A percentile compares a stretch with the other conserved stretches of the same genome.
These are phyloP conservation scores for Euphorbia pulcherrima DNA, from an alignment of 345 rosid genomes.

Conservation along the genomic window DNA sequence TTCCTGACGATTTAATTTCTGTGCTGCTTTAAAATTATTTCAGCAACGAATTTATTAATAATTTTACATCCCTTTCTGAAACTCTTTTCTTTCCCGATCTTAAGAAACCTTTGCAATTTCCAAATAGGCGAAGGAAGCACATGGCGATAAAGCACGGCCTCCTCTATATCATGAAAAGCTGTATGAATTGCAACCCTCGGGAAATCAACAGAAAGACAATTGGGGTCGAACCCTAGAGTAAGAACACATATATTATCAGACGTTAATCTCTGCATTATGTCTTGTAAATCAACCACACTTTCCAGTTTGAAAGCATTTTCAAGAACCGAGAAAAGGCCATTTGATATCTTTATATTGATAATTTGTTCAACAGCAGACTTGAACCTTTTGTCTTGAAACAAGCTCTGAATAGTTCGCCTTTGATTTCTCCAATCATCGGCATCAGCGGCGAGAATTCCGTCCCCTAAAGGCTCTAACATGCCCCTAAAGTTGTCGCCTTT, in stretches of 20 bases:
- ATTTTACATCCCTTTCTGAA: not conserved
- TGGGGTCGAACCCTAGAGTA: constrained; percentile 21
- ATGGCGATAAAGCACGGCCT: constrained; percentile 3
- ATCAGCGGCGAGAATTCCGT: constrained; percentile 21
- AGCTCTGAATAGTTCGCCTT: constrained; percentile 12
- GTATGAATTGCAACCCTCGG: not conserved
- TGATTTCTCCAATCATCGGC: constrained; percentile 16
- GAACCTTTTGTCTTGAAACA: constrained; percentile 10
- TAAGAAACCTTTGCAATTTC: constrained; percentile 18
- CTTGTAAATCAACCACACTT: no score
- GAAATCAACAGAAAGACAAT: constrained; percentile 6
- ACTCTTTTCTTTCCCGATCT: constrained; percentile 18
- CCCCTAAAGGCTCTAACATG: constrained; percentile 21
- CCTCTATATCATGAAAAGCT: constrained; percentile 18
- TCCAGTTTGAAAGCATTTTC: not conserved
- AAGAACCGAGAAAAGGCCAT: constrained; percentile 12
- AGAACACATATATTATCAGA: no score
- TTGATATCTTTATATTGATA: not conserved
- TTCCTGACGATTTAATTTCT: not conserved
- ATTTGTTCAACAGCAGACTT: not conserved
- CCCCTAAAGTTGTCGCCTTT: constrained; percentile 18
- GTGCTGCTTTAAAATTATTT: constrained; percentile 11
- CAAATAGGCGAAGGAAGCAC: no score
- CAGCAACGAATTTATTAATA: not conserved
- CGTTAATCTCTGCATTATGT: no score